Percentiles rank a stretch among this genome's conserved stretches.
Evolutionary conservation across 345 rosid species (phyloP).

Genomic region (Citrus sp.): DNA sequence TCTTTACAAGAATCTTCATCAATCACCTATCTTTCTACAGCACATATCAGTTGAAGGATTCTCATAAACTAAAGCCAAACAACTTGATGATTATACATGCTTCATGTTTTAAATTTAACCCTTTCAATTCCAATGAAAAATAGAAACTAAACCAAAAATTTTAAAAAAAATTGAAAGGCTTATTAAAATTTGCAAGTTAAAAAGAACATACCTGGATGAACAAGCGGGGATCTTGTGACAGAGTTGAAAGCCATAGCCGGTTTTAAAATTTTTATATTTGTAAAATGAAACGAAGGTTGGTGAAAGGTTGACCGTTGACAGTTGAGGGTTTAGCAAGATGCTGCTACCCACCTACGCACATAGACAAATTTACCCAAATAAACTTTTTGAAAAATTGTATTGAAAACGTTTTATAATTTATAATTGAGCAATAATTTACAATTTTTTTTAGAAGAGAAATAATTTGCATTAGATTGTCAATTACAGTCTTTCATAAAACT

Average conservation of each 20-base stretch:
- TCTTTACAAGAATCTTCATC: not conserved
- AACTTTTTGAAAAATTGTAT: no score
- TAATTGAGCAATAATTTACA: no score
- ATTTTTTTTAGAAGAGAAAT: no score
- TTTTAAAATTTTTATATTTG: not conserved
- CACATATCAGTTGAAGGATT: not conserved
- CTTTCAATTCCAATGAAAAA: not conserved
- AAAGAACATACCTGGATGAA: slow-evolving; percentile 6
- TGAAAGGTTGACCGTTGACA: not conserved
- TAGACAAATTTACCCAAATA: not conserved
- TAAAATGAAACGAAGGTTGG: not conserved
- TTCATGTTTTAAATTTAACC: not conserved
- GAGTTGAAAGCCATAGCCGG: not conserved
- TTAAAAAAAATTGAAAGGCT: not conserved
- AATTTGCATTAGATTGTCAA: no score
- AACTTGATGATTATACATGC: not conserved
- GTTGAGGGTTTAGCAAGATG: not conserved
- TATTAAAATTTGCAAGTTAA: not conserved
- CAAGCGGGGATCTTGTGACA: not conserved
- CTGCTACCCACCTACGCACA: not conserved
- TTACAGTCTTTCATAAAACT: no score
- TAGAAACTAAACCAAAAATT: not conserved
- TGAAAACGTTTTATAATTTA: no score
- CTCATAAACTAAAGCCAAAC: not conserved
- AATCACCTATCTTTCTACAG: not conserved